Evolutionary conservation across 139 green algal species (phyloP).

Genomic region (Chlamydomonas schloesseri): DNA sequence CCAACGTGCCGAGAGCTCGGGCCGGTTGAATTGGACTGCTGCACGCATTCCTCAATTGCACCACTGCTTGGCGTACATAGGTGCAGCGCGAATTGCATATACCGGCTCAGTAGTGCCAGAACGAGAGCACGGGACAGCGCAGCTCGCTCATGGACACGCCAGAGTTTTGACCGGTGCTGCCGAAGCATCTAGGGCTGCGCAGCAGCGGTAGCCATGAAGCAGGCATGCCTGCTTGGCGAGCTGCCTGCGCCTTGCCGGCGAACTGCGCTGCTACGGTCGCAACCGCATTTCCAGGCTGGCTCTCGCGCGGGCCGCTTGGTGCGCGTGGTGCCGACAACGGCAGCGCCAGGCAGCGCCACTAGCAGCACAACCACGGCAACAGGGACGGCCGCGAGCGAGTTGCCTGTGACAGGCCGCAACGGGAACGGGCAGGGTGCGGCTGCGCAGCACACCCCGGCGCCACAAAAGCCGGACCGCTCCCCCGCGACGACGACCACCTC

Average conservation of each 20-base stretch:
- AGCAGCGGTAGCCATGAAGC: not conserved
- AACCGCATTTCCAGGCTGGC: not conserved
- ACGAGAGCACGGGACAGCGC: no score
- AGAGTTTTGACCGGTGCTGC: no score
- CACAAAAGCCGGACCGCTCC: no score
- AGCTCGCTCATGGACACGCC: no score
- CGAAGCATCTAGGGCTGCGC: no score
- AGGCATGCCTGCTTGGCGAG: not conserved
- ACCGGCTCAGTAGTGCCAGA: no score
- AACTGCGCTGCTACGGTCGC: not conserved
- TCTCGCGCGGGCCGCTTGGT: not conserved
- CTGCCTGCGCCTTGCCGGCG: not conserved
- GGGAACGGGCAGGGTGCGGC: not conserved
- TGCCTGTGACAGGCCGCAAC: not conserved
- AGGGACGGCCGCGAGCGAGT: not conserved
- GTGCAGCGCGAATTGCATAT: no score
- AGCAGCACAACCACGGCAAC: not conserved
- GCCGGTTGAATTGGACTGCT: no score
- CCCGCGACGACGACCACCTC: not conserved
- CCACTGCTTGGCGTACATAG: no score
- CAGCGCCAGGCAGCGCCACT: not conserved
- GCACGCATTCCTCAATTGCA: no score
- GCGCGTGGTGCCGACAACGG: not conserved
- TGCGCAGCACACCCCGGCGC: no score
- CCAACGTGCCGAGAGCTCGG: no score